Base-by-base conservation (phyloP, 2,329 filamentous ascomycete species). In the Fusarium succisae region DNA sequence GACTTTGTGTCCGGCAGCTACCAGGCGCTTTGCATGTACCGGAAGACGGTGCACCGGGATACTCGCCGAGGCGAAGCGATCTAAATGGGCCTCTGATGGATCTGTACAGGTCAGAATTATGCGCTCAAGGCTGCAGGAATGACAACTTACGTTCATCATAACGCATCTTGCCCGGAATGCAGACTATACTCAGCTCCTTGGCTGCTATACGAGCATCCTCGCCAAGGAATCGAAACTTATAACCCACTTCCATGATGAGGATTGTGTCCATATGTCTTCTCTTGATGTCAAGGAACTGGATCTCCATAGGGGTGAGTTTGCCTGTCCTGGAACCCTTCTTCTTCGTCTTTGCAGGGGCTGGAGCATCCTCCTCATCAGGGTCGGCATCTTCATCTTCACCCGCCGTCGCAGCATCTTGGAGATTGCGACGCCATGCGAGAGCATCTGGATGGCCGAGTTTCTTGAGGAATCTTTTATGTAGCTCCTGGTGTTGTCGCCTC, bases 141-240 rank as follows among this genome's bases (percentile, higher is more conserved):
- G 14, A 35, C 14, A 8, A 51, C 88, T 78, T 83, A 91, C 89
- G 94, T 80, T 98, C 96, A 80, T 99, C 96, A 79, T 95, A 99
- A 79, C 96, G 90, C 82, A 96, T 91, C 80, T 98, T 98, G 41
- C 96, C 96, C 0, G 96, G 96, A 77, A 99, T 98, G 81, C 96
- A 99, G 44, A 99, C 93, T 76, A 99, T 98, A 68, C 94, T 93
- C 55, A 99, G 87, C 81, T 96, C 94, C 81, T 96, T 97, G 18
- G 95, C 94, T 9, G 96, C 96, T 61, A 91, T 90, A 60, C 95
- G 90, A 14, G 96, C 96, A 84, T 99, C 96, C 79, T 98, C 96
- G 17, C 96, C 96, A 80, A 98, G 98, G 85, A 99, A 98, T 39
- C 93, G 92, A 83, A 97, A 99, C 81, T 99, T 99, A 85, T 99